These are phyloP conservation scores for Dujonia santamariae DNA, from an alignment of 1,139 yeast genomes.

Conservation along the genomic window DNA sequence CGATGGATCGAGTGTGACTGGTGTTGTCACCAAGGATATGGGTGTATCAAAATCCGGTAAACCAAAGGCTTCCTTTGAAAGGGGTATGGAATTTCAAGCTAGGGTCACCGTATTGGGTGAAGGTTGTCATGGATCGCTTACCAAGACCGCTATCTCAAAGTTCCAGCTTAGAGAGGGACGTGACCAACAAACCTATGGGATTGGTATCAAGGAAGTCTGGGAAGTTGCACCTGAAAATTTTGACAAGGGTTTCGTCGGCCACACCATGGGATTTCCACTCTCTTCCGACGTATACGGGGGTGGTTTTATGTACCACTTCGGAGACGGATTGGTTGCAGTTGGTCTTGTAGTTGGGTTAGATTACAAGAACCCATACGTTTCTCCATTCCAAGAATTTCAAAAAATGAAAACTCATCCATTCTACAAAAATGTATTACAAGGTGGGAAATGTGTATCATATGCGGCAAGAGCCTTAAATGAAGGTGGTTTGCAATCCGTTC, in stretches of 20 bases:
- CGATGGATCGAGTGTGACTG: slow-evolving; percentile 62
- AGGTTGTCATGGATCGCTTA: slow-evolving; percentile 94
- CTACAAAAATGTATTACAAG: slow-evolving; percentile 70
- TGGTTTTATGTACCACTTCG: slow-evolving; percentile 95
- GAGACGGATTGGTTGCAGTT: slow-evolving; percentile 84
- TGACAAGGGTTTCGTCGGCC: slow-evolving; percentile 78
- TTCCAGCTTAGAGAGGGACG: slow-evolving; percentile 63
- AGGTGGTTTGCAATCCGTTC: slow-evolving; percentile 93
- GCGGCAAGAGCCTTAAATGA: slow-evolving; percentile 96
- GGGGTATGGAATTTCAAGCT: slow-evolving; percentile 96
- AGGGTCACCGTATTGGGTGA: slow-evolving; percentile 86
- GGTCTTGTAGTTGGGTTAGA: slow-evolving; percentile 93
- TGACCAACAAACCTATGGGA: slow-evolving; percentile 87
- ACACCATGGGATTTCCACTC: slow-evolving; percentile 88
- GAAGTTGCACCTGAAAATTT: slow-evolving; percentile 86
- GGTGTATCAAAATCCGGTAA: slow-evolving; percentile 73
- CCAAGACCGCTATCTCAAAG: slow-evolving; percentile 70
- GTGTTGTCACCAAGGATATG: slow-evolving; percentile 92
- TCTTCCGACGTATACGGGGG: slow-evolving; percentile 81
- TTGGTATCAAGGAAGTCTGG: slow-evolving; percentile 97
- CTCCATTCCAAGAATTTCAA: slow-evolving; percentile 96
- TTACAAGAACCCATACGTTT: slow-evolving; percentile 87
- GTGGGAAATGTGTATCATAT: slow-evolving; percentile 89
- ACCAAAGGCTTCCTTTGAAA: slow-evolving; percentile 79
- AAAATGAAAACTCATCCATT: slow-evolving; percentile 89